Evolutionary conservation across 208 protist genomes (phyloP).

Genomic region (Leishmania amazonensis): DNA sequence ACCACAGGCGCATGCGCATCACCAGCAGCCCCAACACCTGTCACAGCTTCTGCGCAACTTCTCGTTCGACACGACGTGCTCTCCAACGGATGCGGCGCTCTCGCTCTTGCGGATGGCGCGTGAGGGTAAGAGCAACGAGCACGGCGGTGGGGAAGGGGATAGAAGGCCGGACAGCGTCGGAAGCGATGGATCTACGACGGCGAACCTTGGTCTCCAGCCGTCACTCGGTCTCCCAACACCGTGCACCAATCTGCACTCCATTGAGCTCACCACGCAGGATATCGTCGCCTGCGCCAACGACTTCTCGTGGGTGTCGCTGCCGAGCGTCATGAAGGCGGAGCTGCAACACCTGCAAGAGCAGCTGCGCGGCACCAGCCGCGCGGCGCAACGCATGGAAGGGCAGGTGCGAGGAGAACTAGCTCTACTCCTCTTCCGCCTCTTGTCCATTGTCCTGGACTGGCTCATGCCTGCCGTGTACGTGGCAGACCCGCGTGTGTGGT

Average conservation of each 20-base stretch:
- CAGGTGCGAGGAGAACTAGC: conserved; percentile 77
- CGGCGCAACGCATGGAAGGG: conserved; percentile 31
- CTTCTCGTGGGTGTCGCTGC: conserved; percentile 31
- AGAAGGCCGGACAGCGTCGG: background rate
- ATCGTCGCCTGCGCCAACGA: conserved; percentile 27
- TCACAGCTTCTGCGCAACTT: conserved; percentile 12
- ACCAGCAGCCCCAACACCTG: conserved; percentile 4
- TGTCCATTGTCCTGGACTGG: conserved; percentile 73
- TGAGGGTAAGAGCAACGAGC: conserved; percentile 12
- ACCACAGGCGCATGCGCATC: background rate
- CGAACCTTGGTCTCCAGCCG: background rate
- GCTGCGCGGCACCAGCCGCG: conserved; percentile 13
- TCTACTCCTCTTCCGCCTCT: conserved; percentile 75
- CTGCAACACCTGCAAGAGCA: conserved; percentile 28
- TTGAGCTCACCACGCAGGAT: conserved; percentile 21
- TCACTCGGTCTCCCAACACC: background rate
- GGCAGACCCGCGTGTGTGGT: conserved; percentile 44
- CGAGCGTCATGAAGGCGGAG: conserved; percentile 29
- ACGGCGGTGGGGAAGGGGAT: background rate
- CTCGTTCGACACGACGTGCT: conserved; percentile 17
- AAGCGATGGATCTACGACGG: conserved; percentile 1
- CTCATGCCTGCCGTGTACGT: conserved; percentile 79
- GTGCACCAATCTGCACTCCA: conserved; percentile 1
- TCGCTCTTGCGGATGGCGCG: conserved; percentile 22
- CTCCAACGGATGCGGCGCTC: conserved; percentile 25